These are phyloP conservation scores for Gastrolobium villosum DNA, from an alignment of 306 rosid species.

Conservation along the genomic window DNA sequence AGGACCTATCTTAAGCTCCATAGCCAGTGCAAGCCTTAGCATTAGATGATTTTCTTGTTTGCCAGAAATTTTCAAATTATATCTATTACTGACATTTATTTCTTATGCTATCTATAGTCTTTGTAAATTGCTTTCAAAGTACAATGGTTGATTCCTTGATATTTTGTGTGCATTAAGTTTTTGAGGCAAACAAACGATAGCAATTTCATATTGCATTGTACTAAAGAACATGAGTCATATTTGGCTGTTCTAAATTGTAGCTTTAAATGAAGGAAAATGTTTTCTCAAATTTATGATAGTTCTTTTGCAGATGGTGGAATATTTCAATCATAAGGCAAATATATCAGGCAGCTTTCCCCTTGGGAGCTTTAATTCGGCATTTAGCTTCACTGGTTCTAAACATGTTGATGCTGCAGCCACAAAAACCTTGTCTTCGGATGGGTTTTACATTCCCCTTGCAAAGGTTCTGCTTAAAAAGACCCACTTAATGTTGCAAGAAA, in stretches of 20 bases:
- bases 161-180: background rate
- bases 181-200: conserved; percentile 19
- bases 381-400: conserved; percentile 92
- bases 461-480: conserved; percentile 70
- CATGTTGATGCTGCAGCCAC: conserved; percentile 70
- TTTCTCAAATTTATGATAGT: conserved; percentile 35
- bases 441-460: conserved; percentile 81
- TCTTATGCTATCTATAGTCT: background rate
- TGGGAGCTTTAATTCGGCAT: conserved; percentile 88
- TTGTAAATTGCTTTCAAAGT: background rate
- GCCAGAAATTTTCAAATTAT: conserved; percentile 2
- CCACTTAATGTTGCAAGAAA: conserved; percentile 66
- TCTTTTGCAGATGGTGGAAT: conserved; percentile 84
- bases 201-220: conserved; percentile 11
- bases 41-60: conserved; percentile 18
- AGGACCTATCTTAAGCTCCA: conserved; percentile 22
- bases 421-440: conserved; percentile 79
- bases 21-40: background rate
- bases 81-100: background rate
- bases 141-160: background rate
- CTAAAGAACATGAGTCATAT: conserved; percentile 2
- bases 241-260: background rate
- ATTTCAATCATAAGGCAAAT: conserved; percentile 75
- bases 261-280: background rate
- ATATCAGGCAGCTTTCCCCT: conserved; percentile 72